Evolutionary conservation across 2,329 filamentous ascomycete species (phyloP).

Genomic region (Emydomyces testavorans): DNA sequence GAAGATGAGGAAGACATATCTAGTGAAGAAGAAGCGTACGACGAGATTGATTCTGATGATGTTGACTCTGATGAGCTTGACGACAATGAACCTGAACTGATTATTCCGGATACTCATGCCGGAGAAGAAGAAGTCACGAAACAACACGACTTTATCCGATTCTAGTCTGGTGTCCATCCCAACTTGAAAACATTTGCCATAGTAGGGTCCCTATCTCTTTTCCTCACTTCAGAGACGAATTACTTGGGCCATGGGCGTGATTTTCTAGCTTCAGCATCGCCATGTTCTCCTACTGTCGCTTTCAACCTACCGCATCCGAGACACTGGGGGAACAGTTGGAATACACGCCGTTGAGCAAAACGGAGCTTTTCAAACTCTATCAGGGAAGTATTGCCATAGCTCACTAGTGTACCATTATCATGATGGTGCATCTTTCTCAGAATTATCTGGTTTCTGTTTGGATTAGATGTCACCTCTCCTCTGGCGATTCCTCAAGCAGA

Average conservation of each 20-base stretch:
- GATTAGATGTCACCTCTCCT: background rate
- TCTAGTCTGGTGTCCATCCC: conserved; percentile 24
- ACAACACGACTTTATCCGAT: conserved; percentile 44
- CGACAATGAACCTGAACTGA: conserved; percentile 34
- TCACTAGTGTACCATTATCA: background rate
- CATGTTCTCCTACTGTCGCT: too few species aligned
- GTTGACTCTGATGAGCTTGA: conserved; percentile 57
- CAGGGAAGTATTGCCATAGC: background rate
- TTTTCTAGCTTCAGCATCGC: too few species aligned
- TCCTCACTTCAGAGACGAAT: background rate
- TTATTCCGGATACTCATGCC: conserved; percentile 26
- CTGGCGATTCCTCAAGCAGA: background rate
- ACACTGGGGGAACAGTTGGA: background rate
- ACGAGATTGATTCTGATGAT: conserved; percentile 59
- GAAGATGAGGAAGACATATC: conserved; percentile 58
- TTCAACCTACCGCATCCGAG: background rate
- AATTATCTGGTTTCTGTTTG: background rate
- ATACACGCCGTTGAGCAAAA: background rate
- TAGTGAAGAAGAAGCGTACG: conserved; percentile 61
- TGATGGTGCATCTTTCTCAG: conserved; percentile 2
- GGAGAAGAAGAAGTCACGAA: conserved; percentile 40
- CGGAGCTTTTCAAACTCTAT: background rate
- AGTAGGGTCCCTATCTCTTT: background rate
- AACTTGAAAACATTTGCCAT: background rate
- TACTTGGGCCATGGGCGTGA: too few species aligned